These are phyloP conservation scores for Verticillium zaregamsianum DNA, from an alignment of 2,329 filamentous ascomycete genomes.

Conservation along the genomic window DNA sequence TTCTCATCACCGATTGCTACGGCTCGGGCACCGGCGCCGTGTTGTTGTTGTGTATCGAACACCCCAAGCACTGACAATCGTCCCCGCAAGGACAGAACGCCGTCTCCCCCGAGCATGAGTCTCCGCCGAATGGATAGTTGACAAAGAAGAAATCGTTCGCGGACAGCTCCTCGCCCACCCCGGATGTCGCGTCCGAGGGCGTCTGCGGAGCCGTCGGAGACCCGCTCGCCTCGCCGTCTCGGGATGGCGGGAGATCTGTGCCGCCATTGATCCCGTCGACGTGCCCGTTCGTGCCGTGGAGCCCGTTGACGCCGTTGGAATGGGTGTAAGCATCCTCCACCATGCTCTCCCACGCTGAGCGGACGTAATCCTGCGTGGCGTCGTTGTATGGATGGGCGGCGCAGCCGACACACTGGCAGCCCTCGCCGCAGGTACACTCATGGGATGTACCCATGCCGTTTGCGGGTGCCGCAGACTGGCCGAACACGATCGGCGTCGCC, in stretches of 20 bases:
- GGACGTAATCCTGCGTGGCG: constrained; percentile 51
- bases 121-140: constrained; percentile 42
- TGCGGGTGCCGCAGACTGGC: not conserved
- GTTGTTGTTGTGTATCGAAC: constrained; percentile 43
- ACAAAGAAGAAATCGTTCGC: constrained; percentile 58
- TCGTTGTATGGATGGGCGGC: constrained; percentile 64
- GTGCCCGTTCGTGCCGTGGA: constrained; percentile 2
- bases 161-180: constrained; percentile 43
- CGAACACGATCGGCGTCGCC: constrained; percentile 6
- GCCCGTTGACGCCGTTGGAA: constrained; percentile 14
- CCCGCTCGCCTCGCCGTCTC: constrained; percentile 8
- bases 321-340: constrained; percentile 25
- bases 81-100: constrained; percentile 54
- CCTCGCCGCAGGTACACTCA: constrained; percentile 59
- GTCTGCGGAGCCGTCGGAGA: constrained; percentile 38
- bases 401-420: constrained; percentile 65
- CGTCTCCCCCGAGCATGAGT: constrained; percentile 44
- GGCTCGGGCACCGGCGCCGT: not conserved
- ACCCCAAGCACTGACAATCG: constrained; percentile 55
- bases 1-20: not conserved
- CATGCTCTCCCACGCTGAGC: constrained; percentile 42
- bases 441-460: constrained; percentile 23
- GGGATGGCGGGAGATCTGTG: not conserved
- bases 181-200: constrained; percentile 42
- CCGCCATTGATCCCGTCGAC: constrained; percentile 5